Evolutionary conservation across 2,329 filamentous ascomycete species (phyloP).

Genomic region (Tolypocladium pustulatum): DNA sequence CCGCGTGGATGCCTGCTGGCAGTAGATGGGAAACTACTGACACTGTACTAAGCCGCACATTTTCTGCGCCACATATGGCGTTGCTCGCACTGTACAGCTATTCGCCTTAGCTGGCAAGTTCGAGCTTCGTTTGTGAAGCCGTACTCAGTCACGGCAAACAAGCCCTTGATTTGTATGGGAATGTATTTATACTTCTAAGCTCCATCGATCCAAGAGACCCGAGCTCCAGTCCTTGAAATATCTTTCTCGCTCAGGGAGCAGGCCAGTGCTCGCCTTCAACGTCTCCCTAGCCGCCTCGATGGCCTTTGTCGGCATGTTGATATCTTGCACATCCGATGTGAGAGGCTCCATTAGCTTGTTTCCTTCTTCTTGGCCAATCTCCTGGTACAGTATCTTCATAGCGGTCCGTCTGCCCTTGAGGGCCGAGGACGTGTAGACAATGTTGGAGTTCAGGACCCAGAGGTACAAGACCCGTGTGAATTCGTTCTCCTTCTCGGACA

Average conservation of each 20-base stretch:
- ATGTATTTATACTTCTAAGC: background rate
- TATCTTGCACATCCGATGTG: constrained; percentile 47
- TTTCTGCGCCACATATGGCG: background rate
- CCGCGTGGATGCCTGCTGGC: background rate
- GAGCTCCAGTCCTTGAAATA: constrained; percentile 58
- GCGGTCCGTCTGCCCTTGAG: constrained; percentile 22
- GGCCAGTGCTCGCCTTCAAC: constrained; percentile 35
- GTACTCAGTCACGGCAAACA: background rate
- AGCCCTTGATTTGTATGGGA: background rate
- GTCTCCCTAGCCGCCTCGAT: constrained; percentile 32
- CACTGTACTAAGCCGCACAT: background rate
- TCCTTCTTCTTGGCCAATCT: constrained; percentile 31
- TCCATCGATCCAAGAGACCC: constrained; percentile 43
- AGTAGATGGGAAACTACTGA: background rate
- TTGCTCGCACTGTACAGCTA: background rate
- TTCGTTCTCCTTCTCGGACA: background rate
- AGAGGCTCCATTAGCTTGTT: constrained; percentile 39
- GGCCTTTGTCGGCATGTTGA: constrained; percentile 40
- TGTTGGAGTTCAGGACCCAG: constrained; percentile 47
- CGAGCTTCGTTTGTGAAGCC: background rate
- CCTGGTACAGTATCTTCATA: constrained; percentile 43
- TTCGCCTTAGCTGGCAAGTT: background rate
- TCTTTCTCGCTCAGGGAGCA: constrained; percentile 46
- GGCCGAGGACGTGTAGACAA: constrained; percentile 37
- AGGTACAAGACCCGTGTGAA: constrained; percentile 28